phyloP scores from a whole-genome alignment of 164 flowering plant species.

The Macadamia tetraphylla region DNA sequence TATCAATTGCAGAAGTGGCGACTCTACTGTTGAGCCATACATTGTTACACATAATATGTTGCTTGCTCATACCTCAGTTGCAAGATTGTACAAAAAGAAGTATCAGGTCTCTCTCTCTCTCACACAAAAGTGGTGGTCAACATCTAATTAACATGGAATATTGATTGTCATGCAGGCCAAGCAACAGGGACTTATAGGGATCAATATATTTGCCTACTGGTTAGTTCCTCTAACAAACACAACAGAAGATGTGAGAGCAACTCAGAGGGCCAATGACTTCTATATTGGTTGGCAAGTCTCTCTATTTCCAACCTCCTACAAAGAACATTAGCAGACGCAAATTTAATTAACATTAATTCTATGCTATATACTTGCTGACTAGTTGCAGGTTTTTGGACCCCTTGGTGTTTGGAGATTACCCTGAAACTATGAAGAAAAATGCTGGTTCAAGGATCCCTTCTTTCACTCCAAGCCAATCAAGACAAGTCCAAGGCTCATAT shows the following conservation, averaged over 20 bases:
- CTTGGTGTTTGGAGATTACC: conserved; percentile 32
- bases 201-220: conserved; percentile 26
- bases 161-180: conserved; percentile 26
- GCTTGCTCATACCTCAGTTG: conserved; percentile 48
- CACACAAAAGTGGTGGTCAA: too few relatives aligned
- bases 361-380: not conserved
- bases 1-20: conserved; percentile 28
- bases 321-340: too few relatives aligned
- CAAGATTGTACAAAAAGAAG: conserved; percentile 26
- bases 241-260: conserved; percentile 32
- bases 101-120: conserved; percentile 23
- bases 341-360: too few relatives aligned
- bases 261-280: conserved; percentile 44
- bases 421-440: conserved; percentile 26
- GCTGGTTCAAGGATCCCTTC: conserved; percentile 33
- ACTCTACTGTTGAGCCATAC: conserved; percentile 53
- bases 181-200: conserved; percentile 45
- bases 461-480: conserved; percentile 28
- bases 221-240: conserved; percentile 30
- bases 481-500: conserved; percentile 32
- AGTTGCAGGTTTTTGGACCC: conserved; percentile 23
- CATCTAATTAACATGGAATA: not conserved
- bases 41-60: conserved; percentile 33
- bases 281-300: conserved; percentile 41
- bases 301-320: not conserved